Percentiles rank a stretch among this genome's conserved stretches.
Evolutionary conservation across 2,329 filamentous ascomycete species (phyloP).

Genomic region (Venturia aucupariae): DNA sequence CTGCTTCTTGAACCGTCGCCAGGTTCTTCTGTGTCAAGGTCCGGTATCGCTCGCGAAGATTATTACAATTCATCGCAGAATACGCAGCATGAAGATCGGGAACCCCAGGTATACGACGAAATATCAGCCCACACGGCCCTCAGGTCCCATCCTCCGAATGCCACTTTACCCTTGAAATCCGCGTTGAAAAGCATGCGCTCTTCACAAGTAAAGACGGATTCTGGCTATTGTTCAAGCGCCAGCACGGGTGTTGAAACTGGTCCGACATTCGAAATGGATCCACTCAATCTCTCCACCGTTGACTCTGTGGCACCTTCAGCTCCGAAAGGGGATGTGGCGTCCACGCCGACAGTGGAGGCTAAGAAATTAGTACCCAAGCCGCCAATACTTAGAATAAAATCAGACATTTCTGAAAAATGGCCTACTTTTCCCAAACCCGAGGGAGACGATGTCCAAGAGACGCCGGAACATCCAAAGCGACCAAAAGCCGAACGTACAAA

Average conservation of each 20-base stretch:
- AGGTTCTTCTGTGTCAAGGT: background rate
- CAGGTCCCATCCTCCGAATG: slow-evolving; percentile 4
- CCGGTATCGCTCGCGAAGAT: background rate
- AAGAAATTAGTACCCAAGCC: background rate
- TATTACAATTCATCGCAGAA: background rate
- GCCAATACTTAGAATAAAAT: background rate
- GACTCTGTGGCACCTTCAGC: background rate
- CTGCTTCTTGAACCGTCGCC: background rate
- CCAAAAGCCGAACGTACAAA: slow-evolving; percentile 4
- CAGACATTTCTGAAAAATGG: background rate
- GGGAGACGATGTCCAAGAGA: background rate
- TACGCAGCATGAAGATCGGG: background rate
- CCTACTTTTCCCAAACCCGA: background rate
- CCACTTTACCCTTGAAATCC: background rate
- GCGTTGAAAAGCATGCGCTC: slow-evolving; percentile 15
- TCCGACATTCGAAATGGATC: background rate
- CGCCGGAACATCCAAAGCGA: background rate
- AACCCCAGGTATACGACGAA: background rate
- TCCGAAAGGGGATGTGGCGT: background rate
- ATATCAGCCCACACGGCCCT: slow-evolving; percentile 5
- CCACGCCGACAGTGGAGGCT: background rate
- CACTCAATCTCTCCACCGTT: background rate
- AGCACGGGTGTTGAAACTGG: slow-evolving; percentile 17
- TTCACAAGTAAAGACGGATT: slow-evolving; percentile 26
- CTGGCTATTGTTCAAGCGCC: slow-evolving; percentile 32